Percentiles rank a stretch among this genome's conserved stretches.
Evolutionary conservation across 2,329 filamentous ascomycete species (phyloP).

Genomic region (Colletotrichum lini): DNA sequence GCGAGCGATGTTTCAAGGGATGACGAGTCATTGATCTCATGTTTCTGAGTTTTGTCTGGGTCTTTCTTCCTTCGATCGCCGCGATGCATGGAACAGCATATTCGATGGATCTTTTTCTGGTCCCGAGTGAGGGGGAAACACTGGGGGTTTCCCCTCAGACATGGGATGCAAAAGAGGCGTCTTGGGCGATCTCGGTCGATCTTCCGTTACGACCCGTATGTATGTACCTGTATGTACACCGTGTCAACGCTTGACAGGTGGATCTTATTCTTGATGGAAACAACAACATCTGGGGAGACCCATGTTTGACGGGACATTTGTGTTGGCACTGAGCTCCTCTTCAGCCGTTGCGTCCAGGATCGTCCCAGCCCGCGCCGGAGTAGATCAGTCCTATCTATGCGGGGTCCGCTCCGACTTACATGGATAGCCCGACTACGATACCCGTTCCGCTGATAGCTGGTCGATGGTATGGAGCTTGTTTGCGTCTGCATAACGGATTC

Average conservation of each 20-base stretch:
- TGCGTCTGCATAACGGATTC: conserved; percentile 5
- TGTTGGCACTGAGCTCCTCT: conserved; percentile 19
- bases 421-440: not conserved
- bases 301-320: conserved; percentile 5
- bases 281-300: conserved; percentile 1
- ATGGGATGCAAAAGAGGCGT: conserved; percentile 16
- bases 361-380: conserved; percentile 21
- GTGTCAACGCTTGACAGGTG: conserved; percentile 1
- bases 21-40: conserved; percentile 30
- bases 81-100: conserved; percentile 28
- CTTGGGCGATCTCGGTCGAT: no score
- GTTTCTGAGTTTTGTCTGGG: conserved; percentile 11
- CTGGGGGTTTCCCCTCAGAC: conserved; percentile 13
- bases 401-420: conserved; percentile 14
- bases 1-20: conserved; percentile 49
- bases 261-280: not conserved
- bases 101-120: conserved; percentile 3
- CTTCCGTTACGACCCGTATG: no score
- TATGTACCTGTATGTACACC: not conserved
- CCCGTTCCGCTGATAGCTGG: conserved; percentile 1
- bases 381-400: conserved; percentile 23
- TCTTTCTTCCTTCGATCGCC: conserved; percentile 27
- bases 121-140: conserved; percentile 12
- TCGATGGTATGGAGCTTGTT: conserved; percentile 1
- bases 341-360: conserved; percentile 27